phyloP scores from a whole-genome alignment of 345 rosid species.

The Dimocarpus longan region DNA sequence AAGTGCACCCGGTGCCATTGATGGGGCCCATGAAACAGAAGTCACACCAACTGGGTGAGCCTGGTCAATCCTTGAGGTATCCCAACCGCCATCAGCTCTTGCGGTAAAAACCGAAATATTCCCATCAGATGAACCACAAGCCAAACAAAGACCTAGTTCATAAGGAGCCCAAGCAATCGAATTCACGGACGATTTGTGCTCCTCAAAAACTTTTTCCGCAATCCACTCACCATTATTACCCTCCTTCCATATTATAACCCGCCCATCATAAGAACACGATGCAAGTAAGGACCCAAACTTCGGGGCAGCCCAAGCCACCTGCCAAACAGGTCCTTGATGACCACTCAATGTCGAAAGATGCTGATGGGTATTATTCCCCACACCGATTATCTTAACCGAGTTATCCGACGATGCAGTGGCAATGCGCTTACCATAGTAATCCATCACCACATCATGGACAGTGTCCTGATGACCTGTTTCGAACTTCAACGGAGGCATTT shows the following conservation, averaged over 20 bases:
- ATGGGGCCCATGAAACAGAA: slow-evolving; percentile 29
- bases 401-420: slow-evolving; percentile 26
- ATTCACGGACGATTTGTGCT: slow-evolving; percentile 28
- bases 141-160: slow-evolving; percentile 29
- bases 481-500: slow-evolving; percentile 28
- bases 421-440: slow-evolving; percentile 30
- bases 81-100: slow-evolving; percentile 26
- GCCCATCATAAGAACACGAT: slow-evolving; percentile 29
- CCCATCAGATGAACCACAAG: slow-evolving; percentile 31
- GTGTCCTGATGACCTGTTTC: slow-evolving; percentile 29
- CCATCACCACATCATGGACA: slow-evolving; percentile 30
- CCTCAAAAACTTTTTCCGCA: slow-evolving; percentile 21
- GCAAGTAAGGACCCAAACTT: slow-evolving; percentile 29
- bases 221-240: slow-evolving; percentile 27
- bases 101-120: slow-evolving; percentile 26
- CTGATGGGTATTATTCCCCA: slow-evolving; percentile 25
- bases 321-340: slow-evolving; percentile 31
- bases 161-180: slow-evolving; percentile 31
- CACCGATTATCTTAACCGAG: slow-evolving; percentile 29
- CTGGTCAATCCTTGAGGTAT: slow-evolving; percentile 24
- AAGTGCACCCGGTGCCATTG: slow-evolving; percentile 27
- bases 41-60: slow-evolving; percentile 34
- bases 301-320: slow-evolving; percentile 32
- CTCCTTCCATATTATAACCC: slow-evolving; percentile 29
- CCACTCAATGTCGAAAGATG: slow-evolving; percentile 26